Conservation (phyloP, 2,329 filamentous ascomycete genomes). For the Metarhizium guizhouense region DNA sequence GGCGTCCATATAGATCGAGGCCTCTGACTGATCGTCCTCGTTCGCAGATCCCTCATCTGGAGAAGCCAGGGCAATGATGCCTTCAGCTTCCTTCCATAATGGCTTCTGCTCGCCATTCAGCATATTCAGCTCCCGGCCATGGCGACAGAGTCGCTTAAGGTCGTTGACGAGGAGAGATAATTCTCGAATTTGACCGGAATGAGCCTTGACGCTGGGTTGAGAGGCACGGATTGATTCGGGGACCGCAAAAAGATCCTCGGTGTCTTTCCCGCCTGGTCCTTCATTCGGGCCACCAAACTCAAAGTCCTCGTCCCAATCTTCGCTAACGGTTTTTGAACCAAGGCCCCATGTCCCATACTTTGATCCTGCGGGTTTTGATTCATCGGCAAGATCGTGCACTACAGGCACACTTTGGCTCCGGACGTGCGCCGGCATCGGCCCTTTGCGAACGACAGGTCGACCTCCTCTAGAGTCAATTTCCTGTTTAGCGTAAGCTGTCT, state of each 20-base stretch:
- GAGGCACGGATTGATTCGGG: constrained; percentile 73
- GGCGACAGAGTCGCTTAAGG: constrained; percentile 65
- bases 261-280: constrained; percentile 25
- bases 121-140: constrained; percentile 60
- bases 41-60: constrained; percentile 48
- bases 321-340: constrained; percentile 68
- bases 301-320: constrained; percentile 88
- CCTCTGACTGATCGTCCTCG: constrained; percentile 27
- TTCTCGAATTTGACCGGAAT: constrained; percentile 76
- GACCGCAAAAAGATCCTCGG: constrained; percentile 32
- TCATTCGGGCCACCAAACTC: constrained; percentile 53
- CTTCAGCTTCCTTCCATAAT: constrained; percentile 75
- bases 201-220: constrained; percentile 72
- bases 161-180: constrained; percentile 76
- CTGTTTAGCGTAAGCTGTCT: constrained; percentile 70
- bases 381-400: constrained; percentile 53
- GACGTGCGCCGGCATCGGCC: constrained; percentile 60
- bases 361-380: constrained; percentile 41
- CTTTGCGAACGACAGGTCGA: constrained; percentile 56
- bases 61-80: constrained; percentile 76
- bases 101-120: constrained; percentile 47
- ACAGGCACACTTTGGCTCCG: constrained; percentile 76
- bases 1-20: constrained; percentile 30
- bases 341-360: constrained; percentile 80
- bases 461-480: constrained; percentile 62